These are phyloP conservation scores for Polychaeton citri DNA, from an alignment of 2,329 filamentous ascomycete species.

Conservation along the genomic window DNA sequence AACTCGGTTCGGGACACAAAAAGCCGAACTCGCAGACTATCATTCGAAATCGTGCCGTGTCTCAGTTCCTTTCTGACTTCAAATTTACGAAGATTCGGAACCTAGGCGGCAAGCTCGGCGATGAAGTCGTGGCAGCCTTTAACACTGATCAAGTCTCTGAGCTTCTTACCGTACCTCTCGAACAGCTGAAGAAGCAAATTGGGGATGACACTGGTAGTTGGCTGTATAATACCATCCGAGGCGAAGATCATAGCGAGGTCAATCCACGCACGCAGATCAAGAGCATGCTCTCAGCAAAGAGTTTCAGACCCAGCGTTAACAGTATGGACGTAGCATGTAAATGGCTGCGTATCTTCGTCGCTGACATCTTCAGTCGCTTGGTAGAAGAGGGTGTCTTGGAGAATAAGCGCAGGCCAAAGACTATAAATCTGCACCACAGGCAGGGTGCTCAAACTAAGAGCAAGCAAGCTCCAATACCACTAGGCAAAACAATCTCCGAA, in stretches of 20 bases:
- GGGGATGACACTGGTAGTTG: constrained; percentile 76
- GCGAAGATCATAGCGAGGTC: constrained; percentile 77
- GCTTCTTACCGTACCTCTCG: constrained; percentile 56
- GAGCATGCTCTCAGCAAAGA: constrained; percentile 93
- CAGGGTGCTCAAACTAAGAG: constrained; percentile 62
- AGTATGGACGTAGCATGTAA: constrained; percentile 62
- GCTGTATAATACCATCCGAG: constrained; percentile 74
- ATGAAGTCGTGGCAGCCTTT: constrained; percentile 70
- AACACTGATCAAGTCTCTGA: constrained; percentile 68
- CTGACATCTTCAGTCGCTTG: constrained; percentile 79
- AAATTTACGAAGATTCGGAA: constrained; percentile 94
- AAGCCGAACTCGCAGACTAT: constrained; percentile 93
- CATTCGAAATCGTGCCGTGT: constrained; percentile 71
- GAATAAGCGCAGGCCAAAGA: constrained; percentile 73
- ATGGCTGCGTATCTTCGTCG: constrained; percentile 84
- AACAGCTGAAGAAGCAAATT: constrained; percentile 63
- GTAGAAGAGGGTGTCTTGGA: constrained; percentile 84
- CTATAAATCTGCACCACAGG: constrained; percentile 72
- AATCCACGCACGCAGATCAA: constrained; percentile 88
- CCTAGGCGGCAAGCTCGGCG: constrained; percentile 87
- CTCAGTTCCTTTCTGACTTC: constrained; percentile 66
- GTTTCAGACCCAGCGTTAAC: constrained; percentile 74
- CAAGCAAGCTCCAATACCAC: constrained; percentile 61
- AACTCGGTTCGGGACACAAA: constrained; percentile 78
- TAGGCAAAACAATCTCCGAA: constrained; percentile 62